Base-by-base conservation (phyloP, 2,329 filamentous ascomycete genomes). In the Domatiomyces catenatus region DNA sequence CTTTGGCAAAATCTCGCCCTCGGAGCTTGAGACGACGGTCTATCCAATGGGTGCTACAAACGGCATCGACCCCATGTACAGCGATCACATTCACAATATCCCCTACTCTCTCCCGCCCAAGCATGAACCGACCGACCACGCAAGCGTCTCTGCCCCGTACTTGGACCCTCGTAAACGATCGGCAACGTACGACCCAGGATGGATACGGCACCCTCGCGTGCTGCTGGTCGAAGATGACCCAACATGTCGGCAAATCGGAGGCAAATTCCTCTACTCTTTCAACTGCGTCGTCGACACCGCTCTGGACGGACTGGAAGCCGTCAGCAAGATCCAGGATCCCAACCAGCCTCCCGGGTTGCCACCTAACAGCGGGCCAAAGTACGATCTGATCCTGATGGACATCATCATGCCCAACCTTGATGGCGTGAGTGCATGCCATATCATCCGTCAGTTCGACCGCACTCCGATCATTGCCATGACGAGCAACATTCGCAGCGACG, bases 391-490 rank as follows among this genome's bases (percentile, higher is more conserved):
- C 56, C 77, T 90, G 55, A 90, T 90, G 85, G 85, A 92, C 63
- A 90, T 98, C 57, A 94, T 98, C 59, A 96, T 98, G 92, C 92
- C 92, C 5, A 84, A 89, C 57, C 74, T 96, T 49, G 92, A 96
- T 61, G 92, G 92, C 59, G 88, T 96, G 5, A 94, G 89, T 15
- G 90, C 92, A 2, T 94, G 88, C 51, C 86, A 92, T 62, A 80
- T 94, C 55, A 95, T 98, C 57, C 81, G 90, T 49, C 86, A 94
- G 62, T 86, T 90, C 55, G 81, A 88, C 56, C 79, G 80, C 39
- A 79, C 81, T 5, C 92, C 92, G 0, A 93, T 98, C 60, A 86
- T 98, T 52, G 92, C 92, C 46, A 96, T 98, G 92, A 98, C 92
- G 2, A 95, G 90, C 2, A 98, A 96, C 63, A 96, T 98, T 57